A percentile compares a stretch with the other conserved stretches of the same genome.
Evolutionary conservation across 352 stramenopile genomes (phyloP).

Genomic region (Phytopythium kandeliae): DNA sequence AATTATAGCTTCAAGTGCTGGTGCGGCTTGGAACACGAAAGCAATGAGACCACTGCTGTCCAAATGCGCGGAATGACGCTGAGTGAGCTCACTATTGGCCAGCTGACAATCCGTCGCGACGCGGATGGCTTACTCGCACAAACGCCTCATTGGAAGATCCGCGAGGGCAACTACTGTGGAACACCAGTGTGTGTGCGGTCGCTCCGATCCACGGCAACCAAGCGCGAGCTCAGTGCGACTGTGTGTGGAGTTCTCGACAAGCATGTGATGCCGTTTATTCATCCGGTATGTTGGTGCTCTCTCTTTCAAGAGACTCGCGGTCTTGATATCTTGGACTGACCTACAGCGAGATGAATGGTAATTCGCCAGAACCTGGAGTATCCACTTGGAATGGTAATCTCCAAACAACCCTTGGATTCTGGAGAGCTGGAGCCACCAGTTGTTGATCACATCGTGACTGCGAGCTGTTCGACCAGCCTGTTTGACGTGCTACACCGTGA

Average conservation of each 20-base stretch:
- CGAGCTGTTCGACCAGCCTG: conserved; percentile 35
- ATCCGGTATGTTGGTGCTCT: conserved; percentile 36
- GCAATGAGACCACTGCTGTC: neutral
- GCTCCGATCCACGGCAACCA: conserved; percentile 25
- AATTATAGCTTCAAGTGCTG: neutral
- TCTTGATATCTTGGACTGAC: neutral
- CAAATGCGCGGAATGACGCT: neutral
- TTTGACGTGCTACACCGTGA: conserved; percentile 56
- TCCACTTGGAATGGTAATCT: conserved; percentile 30
- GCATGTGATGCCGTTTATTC: conserved; percentile 17
- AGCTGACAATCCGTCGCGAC: neutral
- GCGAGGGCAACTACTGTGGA: conserved; percentile 16
- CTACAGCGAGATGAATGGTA: neutral
- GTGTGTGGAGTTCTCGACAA: conserved; percentile 22
- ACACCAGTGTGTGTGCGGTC: conserved; percentile 26
- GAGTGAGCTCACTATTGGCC: neutral
- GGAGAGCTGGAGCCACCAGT: neutral
- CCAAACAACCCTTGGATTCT: neutral
- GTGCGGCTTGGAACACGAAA: neutral
- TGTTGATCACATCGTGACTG: conserved; percentile 30
- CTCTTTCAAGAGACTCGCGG: no score
- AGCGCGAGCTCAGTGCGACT: conserved; percentile 29
- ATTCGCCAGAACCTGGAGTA: conserved; percentile 34
- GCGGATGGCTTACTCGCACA: conserved; percentile 17
- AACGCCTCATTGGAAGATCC: conserved; percentile 29